Evolutionary conservation across 768 basidiomycete genomes (phyloP), one percentile per base, ranked within the genome.

Genomic region (Leucosporidium scottii): DNA sequence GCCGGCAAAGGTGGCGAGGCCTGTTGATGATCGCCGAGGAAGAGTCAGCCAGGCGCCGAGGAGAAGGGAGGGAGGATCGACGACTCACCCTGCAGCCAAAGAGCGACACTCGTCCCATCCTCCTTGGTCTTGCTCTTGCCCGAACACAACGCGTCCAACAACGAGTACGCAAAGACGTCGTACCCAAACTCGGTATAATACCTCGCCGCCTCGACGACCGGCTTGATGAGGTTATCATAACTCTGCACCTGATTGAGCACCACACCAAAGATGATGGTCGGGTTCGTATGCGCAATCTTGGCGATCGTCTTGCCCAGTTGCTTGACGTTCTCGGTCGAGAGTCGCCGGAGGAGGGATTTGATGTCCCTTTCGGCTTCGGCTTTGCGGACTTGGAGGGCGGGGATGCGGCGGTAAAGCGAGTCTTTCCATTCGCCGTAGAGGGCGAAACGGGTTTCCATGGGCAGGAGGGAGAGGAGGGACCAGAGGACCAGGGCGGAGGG

Each of bases 391-490:
- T 84, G 84, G 54, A 94, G 83, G 76, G 90, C 88, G 25, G 90
- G 85, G 79, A 92, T 86, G 21, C 85, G 85, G 68, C 83, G 83
- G 78, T 92, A 91, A 27, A 80, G 82, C 56, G 80, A 80, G 48
- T 84, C 81, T 78, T 88, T 89, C 96, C 96, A 98, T 80, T 97
- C 93, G 51, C 93, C 96, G 75, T 99, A 99, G 39, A 99, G 81
- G 57, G 83, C 84, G 88, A 92, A 99, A 13, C 96, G 90, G 28
- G 84, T 81, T 9, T 86, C 84, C 62, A 86, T 86, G 64, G 89
- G 87, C 76, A 87, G 90, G 69, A 85, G 84, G 50, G 85, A 82
- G 58, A 98, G 84, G 61, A 98, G 85, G 66, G 86, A 85, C 96
- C 96, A 99, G 12, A 97, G 82, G 74, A 97, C 93, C 55, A 89